Evolutionary conservation across 768 basidiomycete genomes (phyloP).

Genomic region (Crassisporium funariophilum): DNA sequence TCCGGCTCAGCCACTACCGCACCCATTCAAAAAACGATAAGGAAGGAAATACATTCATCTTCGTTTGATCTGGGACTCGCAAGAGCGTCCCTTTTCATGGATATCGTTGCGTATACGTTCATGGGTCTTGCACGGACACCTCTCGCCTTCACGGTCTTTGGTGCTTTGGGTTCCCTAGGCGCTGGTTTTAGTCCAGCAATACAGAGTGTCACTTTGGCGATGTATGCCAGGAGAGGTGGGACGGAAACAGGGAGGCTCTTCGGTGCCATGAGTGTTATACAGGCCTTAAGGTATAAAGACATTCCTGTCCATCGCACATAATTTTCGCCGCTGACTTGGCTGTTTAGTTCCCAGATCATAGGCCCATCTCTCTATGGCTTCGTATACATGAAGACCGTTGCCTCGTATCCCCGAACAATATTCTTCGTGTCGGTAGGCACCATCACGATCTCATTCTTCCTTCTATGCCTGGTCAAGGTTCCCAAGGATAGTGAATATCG

Average conservation of each 20-base stretch:
- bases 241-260: slow-evolving; percentile 75
- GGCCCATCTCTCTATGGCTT: slow-evolving; percentile 75
- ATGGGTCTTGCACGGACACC: slow-evolving; percentile 52
- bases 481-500: slow-evolving; percentile 17
- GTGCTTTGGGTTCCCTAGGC: slow-evolving; percentile 57
- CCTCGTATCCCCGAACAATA: slow-evolving; percentile 65
- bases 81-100: slow-evolving; percentile 60
- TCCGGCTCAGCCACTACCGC: slow-evolving; percentile 18
- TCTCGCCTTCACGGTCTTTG: slow-evolving; percentile 51
- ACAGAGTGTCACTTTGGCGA: slow-evolving; percentile 71
- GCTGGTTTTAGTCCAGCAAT: slow-evolving; percentile 65
- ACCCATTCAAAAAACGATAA: slow-evolving; percentile 11
- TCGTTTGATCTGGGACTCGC: slow-evolving; percentile 73
- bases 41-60: slow-evolving; percentile 41
- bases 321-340: too few species aligned
- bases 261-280: slow-evolving; percentile 76
- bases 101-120: slow-evolving; percentile 50
- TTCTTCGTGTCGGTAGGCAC: slow-evolving; percentile 57
- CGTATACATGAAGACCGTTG: slow-evolving; percentile 72
- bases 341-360: slow-evolving; percentile 60
- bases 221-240: slow-evolving; percentile 57
- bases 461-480: slow-evolving; percentile 51
- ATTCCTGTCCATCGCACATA: too few species aligned
- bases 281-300: slow-evolving; percentile 65
- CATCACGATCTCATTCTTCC: slow-evolving; percentile 42